Evolutionary conservation across 2,329 filamentous ascomycete species (phyloP), one percentile per base, ranked within the genome.

Genomic region (Trematosphaeria pertusa): DNA sequence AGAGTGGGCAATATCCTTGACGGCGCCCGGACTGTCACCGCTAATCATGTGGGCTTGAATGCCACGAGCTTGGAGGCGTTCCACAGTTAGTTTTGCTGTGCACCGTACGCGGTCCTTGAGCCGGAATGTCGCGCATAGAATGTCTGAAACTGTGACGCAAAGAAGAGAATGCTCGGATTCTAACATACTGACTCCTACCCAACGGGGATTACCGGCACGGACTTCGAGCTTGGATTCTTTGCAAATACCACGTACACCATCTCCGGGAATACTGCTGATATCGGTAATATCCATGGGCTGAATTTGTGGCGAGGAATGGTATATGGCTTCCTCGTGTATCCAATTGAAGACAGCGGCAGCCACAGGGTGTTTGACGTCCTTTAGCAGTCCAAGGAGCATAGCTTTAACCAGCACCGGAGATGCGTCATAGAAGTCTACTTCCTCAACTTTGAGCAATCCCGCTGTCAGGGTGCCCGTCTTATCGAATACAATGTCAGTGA

Each of bases 381-480:
- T 65, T 4, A 79, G 57, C 1, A 83, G 62, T 5, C 70, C 73
- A 2, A 76, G 58, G 18, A 76, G 43, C 28, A 67, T 49, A 5
- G 49, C 38, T 18, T 59, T 64, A n/a, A 53, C 43, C 7, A 50
- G 47, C 15, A 19, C 21, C 2, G 43, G 37, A 19, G 56, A 35
- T 4, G 24, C 28, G 3, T 49, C 45, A 22, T 48, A 35, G 38
- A 68, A 64, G 18, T 62, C 44, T 3, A 42, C 49, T 5, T 55
- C 50, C 0, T 70, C 59, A 6, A 79, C 76, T 0, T 60, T 48
- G 2, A 81, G 67, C 14, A 78, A 75, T 0, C 85, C 86, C 19
- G 75, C 65, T 0, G 88, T 92, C 7, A 93, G 66, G 0, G 88
- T 93, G 0, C 89, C 88, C 0, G 89, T 93, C 70, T 93, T 93